Evolutionary conservation across 2,329 filamentous ascomycete genomes (phyloP).

Genomic region (Xylaria digitata): DNA sequence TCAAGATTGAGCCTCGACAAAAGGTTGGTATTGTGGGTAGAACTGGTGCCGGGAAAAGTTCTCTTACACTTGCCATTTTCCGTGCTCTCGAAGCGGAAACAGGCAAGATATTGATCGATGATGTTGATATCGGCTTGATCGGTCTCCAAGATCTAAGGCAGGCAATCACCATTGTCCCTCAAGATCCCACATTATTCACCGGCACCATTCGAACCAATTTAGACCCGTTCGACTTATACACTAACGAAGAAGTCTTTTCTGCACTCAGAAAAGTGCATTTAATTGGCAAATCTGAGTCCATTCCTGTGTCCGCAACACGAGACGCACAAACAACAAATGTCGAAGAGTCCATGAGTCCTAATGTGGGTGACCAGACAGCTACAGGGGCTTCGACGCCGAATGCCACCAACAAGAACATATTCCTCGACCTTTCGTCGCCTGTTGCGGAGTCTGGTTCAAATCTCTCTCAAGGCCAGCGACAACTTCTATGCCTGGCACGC

Average conservation of each 20-base stretch:
- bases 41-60: slow-evolving; percentile 97
- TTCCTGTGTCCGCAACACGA: slow-evolving; percentile 31
- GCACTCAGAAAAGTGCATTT: slow-evolving; percentile 90
- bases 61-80: slow-evolving; percentile 91
- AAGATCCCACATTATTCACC: slow-evolving; percentile 94
- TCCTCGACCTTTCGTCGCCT: slow-evolving; percentile 84
- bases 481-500: slow-evolving; percentile 91
- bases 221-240: slow-evolving; percentile 90
- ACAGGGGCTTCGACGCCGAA: slow-evolving; percentile 50
- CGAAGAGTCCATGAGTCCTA: slow-evolving; percentile 23
- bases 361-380: slow-evolving; percentile 33
- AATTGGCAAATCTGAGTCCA: slow-evolving; percentile 70
- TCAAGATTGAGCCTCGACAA: slow-evolving; percentile 86
- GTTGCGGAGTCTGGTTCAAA: slow-evolving; percentile 94
- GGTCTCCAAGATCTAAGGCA: slow-evolving; percentile 93
- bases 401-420: slow-evolving; percentile 91
- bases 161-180: slow-evolving; percentile 95
- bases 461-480: slow-evolving; percentile 93
- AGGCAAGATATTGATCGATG: slow-evolving; percentile 90
- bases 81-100: slow-evolving; percentile 90
- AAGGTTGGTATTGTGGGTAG: slow-evolving; percentile 97
- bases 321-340: slow-evolving; percentile 36
- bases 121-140: slow-evolving; percentile 88
- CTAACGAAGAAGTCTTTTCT: slow-evolving; percentile 89
- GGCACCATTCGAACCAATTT: slow-evolving; percentile 93